Evolutionary conservation across 148 eudicot genomes (phyloP), one percentile per base, ranked within the genome.

Genomic region (Rhododendron henanense): DNA sequence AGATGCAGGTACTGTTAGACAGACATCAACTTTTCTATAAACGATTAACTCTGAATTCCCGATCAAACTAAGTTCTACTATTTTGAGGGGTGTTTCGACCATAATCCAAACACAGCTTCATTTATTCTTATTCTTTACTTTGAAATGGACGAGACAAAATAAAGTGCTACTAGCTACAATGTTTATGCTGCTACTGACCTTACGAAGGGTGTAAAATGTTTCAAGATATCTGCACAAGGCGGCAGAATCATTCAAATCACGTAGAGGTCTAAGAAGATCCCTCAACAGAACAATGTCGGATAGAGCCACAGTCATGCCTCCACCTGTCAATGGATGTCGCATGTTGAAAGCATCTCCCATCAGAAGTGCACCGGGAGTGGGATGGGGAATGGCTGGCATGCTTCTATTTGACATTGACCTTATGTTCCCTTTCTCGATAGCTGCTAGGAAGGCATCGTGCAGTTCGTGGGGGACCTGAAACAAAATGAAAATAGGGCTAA

Each of bases 341-440:
- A 90, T 90, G 85, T 90, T 90, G 84, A 90, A 90, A 3, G 92
- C 90, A 77, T 90, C 92, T 11, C 92, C 92, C 84, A 90, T 47
- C 25, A 88, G 50, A 55, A 90, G 83, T 21, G 92, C 92, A 1
- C 92, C 92, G 0, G 90, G 90, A 61, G 90, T 90, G 37, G 92
- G 92, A 41, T 57, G 76, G 14, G 92, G 92, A 87, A 51, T 80
- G 16, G 92, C 92, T 39, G 92, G 92, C 92, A 90, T 88, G 86
- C 87, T 86, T 73, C 89, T 85, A 57, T 90, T 90, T 45, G 87
- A 87, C 92, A 90, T 90, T 25, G 92, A 71, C 50, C 81, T 88
- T 79, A 90, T 88, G 80, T 88, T 86, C 23, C 92, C 92, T 71
- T 88, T 88, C 33, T 90, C 87, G 3, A 90, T 69, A 41, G 88